A percentile compares a stretch with the other conserved stretches of the same genome.
phyloP scores from a whole-genome alignment of 2,329 filamentous ascomycete genomes.

The Talaromyces sp. region DNA sequence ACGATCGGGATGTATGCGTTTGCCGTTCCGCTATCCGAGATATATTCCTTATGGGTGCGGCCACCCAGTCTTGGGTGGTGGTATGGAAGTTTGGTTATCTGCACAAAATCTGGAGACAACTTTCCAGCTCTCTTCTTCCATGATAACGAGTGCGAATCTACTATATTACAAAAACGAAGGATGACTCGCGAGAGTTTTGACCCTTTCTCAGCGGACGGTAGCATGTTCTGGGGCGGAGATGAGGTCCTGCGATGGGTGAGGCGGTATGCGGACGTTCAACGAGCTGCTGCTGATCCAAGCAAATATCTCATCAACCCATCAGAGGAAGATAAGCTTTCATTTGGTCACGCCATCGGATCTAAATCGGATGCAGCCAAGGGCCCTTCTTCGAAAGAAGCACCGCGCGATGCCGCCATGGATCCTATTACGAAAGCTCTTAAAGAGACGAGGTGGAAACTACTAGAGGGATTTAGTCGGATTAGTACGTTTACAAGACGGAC shows the following conservation, averaged over 20 bases:
- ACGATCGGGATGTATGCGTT: conserved; percentile 82
- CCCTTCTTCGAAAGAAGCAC: conserved; percentile 30
- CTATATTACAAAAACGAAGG: conserved; percentile 89
- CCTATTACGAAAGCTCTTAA: conserved; percentile 91
- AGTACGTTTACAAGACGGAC: conserved; percentile 92
- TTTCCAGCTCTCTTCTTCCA: conserved; percentile 97
- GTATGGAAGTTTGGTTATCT: conserved; percentile 95
- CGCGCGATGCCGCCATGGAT: conserved; percentile 75
- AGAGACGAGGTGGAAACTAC: conserved; percentile 90
- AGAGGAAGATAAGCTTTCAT: conserved; percentile 77
- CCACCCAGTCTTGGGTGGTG: conserved; percentile 96
- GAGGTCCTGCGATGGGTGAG: conserved; percentile 90
- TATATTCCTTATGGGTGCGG: conserved; percentile 85
- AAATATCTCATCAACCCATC: conserved; percentile 88
- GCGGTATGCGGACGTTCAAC: conserved; percentile 76
- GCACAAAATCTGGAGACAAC: conserved; percentile 82
- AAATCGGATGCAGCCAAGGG: conserved; percentile 41
- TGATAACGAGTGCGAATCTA: conserved; percentile 93
- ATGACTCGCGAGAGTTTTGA: conserved; percentile 80
- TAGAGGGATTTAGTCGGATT: conserved; percentile 96
- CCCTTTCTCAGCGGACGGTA: conserved; percentile 76
- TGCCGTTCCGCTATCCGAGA: conserved; percentile 80
- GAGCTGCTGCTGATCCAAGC: conserved; percentile 80
- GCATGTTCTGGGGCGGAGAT: conserved; percentile 94
- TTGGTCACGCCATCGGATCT: conserved; percentile 55